Base-by-base conservation (phyloP, 2,329 filamentous ascomycete species). In the Botrytis porri region DNA sequence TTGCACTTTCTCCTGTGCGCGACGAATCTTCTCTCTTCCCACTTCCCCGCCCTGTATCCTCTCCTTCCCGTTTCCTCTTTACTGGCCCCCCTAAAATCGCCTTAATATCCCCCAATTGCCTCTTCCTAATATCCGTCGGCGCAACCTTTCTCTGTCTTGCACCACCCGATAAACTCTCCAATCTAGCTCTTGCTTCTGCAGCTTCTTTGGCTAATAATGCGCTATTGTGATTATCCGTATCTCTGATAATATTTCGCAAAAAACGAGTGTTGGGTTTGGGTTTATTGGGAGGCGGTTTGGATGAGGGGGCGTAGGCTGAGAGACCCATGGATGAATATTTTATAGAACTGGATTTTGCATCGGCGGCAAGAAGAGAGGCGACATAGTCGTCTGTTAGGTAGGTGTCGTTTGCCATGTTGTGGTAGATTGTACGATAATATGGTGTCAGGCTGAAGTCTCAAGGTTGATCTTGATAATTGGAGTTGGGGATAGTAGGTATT, bases 201-300 rank as follows among this genome's bases (percentile, higher is more conserved):
- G 91, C 90, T 81, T 98, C 95, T 79, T 91, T 97, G 0, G 92
- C 93, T 29, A 94, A 88, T 43, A 98, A 85, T 0, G 93, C 92
- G 37, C 92, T 90, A 86, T 99, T 99, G 83, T 99, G 95, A 71
- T 83, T 92, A 78, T 97, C 92, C 14, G 94, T 97, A 77, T 96
- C 92, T 75, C 91, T 92, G 75, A 99, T 93, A 73, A 98, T 93
- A 79, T 96, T 92, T 73, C 90, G 90, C 60, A 99, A 84, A 80
- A 98, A 98, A 48, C 92, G 88, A 0, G 93, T 98, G 79, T 99
- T 98, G 4, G 95, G 95, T 81, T 95, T 98, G 0, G 93, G 93
- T 75, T 90, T 88, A 77, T 88, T 88, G 63, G 87, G 83, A 73
- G 90, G 88, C 71, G 78, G 79, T 73, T 78, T 79, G 18, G 77